A percentile compares a stretch with the other conserved stretches of the same genome.
These are phyloP conservation scores for Exophiala viscosa DNA, from an alignment of 2,329 filamentous ascomycete genomes.

Conservation along the genomic window DNA sequence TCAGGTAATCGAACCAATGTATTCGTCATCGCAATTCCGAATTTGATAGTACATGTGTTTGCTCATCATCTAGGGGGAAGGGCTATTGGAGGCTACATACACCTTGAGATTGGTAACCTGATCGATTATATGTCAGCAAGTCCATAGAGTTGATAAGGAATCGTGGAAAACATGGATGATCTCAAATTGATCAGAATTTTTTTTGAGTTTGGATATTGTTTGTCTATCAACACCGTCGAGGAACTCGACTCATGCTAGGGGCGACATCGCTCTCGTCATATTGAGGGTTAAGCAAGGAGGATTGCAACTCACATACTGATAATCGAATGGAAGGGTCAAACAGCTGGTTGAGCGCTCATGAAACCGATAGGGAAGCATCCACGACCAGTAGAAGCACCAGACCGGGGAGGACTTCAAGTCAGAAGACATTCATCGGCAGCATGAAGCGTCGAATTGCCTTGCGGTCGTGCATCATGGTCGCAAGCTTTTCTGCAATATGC, in stretches of 20 bases:
- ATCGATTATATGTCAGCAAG: neutral
- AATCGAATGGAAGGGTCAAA: too few relatives aligned
- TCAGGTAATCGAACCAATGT: constrained; percentile 50
- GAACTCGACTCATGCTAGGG: too few relatives aligned
- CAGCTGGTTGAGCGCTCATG: neutral
- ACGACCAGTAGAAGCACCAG: too few relatives aligned
- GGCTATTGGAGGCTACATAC: neutral
- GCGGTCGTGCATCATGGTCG: too few relatives aligned
- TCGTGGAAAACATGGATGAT: neutral
- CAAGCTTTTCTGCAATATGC: too few relatives aligned
- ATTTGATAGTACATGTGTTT: constrained; percentile 50
- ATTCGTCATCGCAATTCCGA: constrained; percentile 43
- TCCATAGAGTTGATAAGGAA: neutral
- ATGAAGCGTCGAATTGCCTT: too few relatives aligned
- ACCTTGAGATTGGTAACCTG: neutral
- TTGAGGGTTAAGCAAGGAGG: constrained; percentile 12
- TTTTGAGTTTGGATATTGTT: constrained; percentile 52
- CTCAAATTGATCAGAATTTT: constrained; percentile 45
- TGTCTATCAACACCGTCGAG: too few relatives aligned
- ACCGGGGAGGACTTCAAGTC: too few relatives aligned
- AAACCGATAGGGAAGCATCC: too few relatives aligned
- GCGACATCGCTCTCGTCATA: constrained; percentile 59
- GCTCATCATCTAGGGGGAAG: constrained; percentile 39
- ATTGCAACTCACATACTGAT: neutral
- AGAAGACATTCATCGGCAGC: too few relatives aligned